Evolutionary conservation across 2,329 filamentous ascomycete genomes (phyloP).

Genomic region (Trichoderma afroharzianum): DNA sequence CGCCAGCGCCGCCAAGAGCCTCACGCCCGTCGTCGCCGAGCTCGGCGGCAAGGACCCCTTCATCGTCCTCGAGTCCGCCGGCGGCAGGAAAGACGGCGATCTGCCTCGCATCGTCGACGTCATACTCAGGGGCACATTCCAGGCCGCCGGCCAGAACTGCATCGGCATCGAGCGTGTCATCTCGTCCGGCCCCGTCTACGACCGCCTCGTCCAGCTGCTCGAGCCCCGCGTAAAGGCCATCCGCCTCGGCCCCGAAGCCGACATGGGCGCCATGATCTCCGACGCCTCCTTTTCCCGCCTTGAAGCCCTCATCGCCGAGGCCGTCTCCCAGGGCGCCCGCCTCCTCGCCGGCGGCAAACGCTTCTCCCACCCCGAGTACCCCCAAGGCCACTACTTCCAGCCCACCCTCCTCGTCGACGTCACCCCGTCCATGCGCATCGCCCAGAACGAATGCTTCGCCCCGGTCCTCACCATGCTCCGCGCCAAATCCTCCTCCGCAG

Average conservation of each 20-base stretch:
- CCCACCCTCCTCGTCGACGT: constrained; percentile 92
- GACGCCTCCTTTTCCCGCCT: constrained; percentile 69
- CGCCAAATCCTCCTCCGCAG: constrained; percentile 55
- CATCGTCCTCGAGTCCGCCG: constrained; percentile 77
- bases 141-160: constrained; percentile 95
- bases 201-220: constrained; percentile 65
- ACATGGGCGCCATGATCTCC: constrained; percentile 90
- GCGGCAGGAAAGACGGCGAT: constrained; percentile 38
- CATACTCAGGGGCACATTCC: constrained; percentile 88
- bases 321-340: constrained; percentile 72
- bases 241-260: constrained; percentile 71
- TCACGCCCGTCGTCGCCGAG: constrained; percentile 89
- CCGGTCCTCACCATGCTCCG: constrained; percentile 86
- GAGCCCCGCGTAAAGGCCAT: constrained; percentile 70
- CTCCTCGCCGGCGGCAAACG: constrained; percentile 77
- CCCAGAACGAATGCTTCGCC: constrained; percentile 87
- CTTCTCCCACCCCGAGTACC: constrained; percentile 66
- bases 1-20: constrained; percentile 73
- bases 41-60: constrained; percentile 94
- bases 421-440: constrained; percentile 78
- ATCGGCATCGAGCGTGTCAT: constrained; percentile 95
- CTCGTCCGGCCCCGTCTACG: constrained; percentile 72
- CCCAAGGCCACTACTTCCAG: constrained; percentile 82
- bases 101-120: constrained; percentile 74
- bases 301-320: constrained; percentile 72